Evolutionary conservation across 495 filamentous ascomycete species (phyloP).

Genomic region (Xylaria bambusicola): DNA sequence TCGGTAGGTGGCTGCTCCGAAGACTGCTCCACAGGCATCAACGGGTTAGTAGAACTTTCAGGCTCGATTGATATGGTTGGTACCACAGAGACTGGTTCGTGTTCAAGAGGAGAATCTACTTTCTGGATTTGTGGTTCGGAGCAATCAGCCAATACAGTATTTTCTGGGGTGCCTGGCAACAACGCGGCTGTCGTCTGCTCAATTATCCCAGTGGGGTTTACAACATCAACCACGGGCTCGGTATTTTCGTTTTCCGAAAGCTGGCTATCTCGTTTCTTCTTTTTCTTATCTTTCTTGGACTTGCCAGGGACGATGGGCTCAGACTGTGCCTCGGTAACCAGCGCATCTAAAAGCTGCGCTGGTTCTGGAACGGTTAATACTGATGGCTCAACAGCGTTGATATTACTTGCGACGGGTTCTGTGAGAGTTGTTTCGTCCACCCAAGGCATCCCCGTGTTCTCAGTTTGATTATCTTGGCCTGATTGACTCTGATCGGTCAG

Average conservation of each 20-base stretch:
- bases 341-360: conserved; percentile 1
- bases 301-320: conserved; percentile 19
- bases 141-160: too few relatives aligned
- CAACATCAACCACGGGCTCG: conserved; percentile 8
- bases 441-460: too few relatives aligned
- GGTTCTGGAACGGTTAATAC: background rate
- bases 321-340: conserved; percentile 8
- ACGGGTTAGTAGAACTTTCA: background rate
- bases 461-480: background rate
- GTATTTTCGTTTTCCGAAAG: background rate
- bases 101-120: background rate
- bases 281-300: conserved; percentile 39
- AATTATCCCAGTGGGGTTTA: conserved; percentile 2
- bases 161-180: background rate
- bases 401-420: background rate
- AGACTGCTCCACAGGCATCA: background rate
- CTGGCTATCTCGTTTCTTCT: conserved; percentile 27
- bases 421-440: background rate
- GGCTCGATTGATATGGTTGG: background rate
- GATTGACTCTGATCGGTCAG: background rate
- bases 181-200: background rate
- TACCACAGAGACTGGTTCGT: background rate
- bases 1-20: background rate
- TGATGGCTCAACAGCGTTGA: background rate
- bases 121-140: too few relatives aligned